phyloP scores from a whole-genome alignment of 1,284 basidiomycete genomes.

The Leccinum angustisporum region DNA sequence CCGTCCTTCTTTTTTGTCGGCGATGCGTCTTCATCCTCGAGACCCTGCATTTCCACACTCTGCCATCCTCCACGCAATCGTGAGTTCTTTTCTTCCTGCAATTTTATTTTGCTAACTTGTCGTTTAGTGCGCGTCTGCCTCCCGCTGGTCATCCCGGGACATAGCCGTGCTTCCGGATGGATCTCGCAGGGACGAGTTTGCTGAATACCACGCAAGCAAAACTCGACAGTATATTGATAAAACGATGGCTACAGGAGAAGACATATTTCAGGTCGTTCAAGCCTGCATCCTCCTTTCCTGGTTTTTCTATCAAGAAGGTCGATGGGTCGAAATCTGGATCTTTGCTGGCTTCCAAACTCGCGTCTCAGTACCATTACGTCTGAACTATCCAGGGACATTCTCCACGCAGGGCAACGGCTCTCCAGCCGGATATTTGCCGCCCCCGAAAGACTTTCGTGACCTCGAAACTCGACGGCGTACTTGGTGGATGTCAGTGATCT shows the following conservation, averaged over 20 bases:
- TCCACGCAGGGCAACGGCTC: constrained; percentile 63
- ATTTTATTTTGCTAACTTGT: constrained; percentile 16
- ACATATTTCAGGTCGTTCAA: constrained; percentile 82
- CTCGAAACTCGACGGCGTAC: constrained; percentile 74
- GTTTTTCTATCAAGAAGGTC: constrained; percentile 85
- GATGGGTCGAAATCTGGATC: constrained; percentile 89
- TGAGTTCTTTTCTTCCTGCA: constrained; percentile 24
- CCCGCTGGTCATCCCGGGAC: constrained; percentile 74
- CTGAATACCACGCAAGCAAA: constrained; percentile 81
- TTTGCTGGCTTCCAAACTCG: constrained; percentile 83
- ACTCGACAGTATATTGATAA: constrained; percentile 81
- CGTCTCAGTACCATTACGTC: constrained; percentile 75
- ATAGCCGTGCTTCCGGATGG: constrained; percentile 68
- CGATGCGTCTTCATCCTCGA: constrained; percentile 71
- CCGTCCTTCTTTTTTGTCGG: constrained; percentile 72
- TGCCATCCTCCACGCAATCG: constrained; percentile 81
- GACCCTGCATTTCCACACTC: constrained; percentile 80
- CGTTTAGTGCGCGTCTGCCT: constrained; percentile 79
- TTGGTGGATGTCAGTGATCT: constrained; percentile 86
- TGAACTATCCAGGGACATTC: constrained; percentile 81
- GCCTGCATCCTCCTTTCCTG: constrained; percentile 81
- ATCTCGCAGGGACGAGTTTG: constrained; percentile 72
- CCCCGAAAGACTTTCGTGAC: constrained; percentile 70
- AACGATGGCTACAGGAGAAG: constrained; percentile 80
- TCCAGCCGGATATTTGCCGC: constrained; percentile 74